These are phyloP conservation scores for Euptelea pleiosperma DNA, from an alignment of 164 flowering plant genomes.

Conservation along the genomic window DNA sequence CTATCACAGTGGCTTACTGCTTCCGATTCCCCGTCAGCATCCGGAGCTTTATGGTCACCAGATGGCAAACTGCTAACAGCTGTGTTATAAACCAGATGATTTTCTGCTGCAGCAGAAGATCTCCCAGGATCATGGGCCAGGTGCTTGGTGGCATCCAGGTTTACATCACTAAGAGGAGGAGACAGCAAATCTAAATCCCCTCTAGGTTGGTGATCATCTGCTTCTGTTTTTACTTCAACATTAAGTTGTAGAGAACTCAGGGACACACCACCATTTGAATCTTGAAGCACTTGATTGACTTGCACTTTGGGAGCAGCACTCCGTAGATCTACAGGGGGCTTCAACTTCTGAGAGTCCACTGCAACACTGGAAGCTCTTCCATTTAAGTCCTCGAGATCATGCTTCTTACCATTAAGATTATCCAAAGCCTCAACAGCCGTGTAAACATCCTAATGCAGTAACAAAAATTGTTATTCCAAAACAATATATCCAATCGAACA, in stretches of 20 bases:
- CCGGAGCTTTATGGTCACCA: constrained; percentile 28
- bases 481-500: not conserved
- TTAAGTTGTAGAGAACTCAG: constrained; percentile 21
- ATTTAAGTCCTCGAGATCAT: constrained; percentile 19
- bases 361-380: constrained; percentile 24
- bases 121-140: constrained; percentile 16
- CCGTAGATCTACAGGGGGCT: constrained; percentile 20
- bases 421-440: constrained; percentile 18
- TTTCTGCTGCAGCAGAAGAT: constrained; percentile 25
- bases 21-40: constrained; percentile 26
- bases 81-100: constrained; percentile 22
- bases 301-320: constrained; percentile 23
- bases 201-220: constrained; percentile 18
- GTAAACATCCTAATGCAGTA: constrained; percentile 21
- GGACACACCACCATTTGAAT: constrained; percentile 19
- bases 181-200: constrained; percentile 14
- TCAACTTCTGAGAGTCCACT: constrained; percentile 21
- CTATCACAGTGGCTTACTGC: constrained; percentile 20
- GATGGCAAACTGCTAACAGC: constrained; percentile 16
- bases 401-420: constrained; percentile 14
- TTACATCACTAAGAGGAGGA: constrained; percentile 33
- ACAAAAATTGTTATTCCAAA: constrained; percentile 10
- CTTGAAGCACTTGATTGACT: constrained; percentile 24
- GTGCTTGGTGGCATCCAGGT: constrained; percentile 16
- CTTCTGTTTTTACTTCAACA: constrained; percentile 31